phyloP scores from a whole-genome alignment of 2,329 filamentous ascomycete genomes.

The Diaporthe sp. region DNA sequence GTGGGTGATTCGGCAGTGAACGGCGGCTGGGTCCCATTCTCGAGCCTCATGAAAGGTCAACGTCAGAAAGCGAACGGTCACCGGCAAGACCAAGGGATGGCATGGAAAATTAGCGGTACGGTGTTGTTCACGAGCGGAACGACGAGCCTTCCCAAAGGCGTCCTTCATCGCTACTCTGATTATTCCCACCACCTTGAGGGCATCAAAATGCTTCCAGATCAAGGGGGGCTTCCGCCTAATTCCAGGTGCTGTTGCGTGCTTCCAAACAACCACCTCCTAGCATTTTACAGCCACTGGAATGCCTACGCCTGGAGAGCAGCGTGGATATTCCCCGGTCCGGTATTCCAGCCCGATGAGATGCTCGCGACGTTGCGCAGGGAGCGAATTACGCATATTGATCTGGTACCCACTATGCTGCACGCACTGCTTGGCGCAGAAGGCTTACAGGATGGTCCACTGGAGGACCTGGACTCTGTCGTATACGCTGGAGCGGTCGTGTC shows the following conservation, averaged over 20 bases:
- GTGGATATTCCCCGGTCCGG: not conserved
- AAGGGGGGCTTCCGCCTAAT: not conserved
- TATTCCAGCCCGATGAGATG: not conserved
- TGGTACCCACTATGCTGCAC: slow-evolving; percentile 8
- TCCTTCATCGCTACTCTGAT: slow-evolving; percentile 5
- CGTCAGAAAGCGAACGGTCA: not conserved
- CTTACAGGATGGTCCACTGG: not conserved
- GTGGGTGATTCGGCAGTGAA: not conserved
- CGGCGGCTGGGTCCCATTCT: not conserved
- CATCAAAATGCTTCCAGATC: slow-evolving; percentile 19
- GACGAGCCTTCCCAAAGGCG: not conserved
- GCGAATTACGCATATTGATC: not conserved
- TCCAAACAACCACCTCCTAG: not conserved
- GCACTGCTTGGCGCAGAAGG: slow-evolving; percentile 9
- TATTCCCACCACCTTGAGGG: slow-evolving; percentile 7
- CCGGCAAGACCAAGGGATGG: no score
- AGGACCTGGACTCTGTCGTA: not conserved
- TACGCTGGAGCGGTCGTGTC: slow-evolving; percentile 9
- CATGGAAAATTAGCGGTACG: not conserved
- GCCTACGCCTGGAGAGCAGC: slow-evolving; percentile 9
- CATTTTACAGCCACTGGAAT: slow-evolving; percentile 19
- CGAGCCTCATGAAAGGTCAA: not conserved
- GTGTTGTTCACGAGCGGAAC: slow-evolving; percentile 9
- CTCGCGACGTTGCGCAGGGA: not conserved
- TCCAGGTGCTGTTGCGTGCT: slow-evolving; percentile 2